Evolutionary conservation across 495 filamentous ascomycete genomes (phyloP), one percentile per base, ranked within the genome.

Genomic region (Penicillium desertorum): DNA sequence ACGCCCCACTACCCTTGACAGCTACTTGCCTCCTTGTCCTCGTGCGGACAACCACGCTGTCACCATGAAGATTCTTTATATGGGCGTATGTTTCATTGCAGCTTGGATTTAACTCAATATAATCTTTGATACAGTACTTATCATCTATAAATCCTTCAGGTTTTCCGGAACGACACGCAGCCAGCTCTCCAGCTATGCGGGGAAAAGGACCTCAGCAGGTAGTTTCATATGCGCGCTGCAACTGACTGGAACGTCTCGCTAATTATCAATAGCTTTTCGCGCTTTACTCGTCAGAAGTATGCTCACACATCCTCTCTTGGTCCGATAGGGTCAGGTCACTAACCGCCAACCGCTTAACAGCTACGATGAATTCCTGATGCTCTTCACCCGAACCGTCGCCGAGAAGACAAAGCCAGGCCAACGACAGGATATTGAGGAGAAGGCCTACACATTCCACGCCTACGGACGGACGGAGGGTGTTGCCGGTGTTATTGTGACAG

Each of bases 11-110:
- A 23, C 43, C 16, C 44, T 32, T 47, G 20, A 39, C 47, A 49
- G 34, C 36, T 51, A 50, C 46, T 51, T 51, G 55, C 37, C 47
- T 23, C 55, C 51, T 45, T 46, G 23, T 53, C 36, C 42, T 48
- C 30, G 46, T 60, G 50, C 37, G n/a, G 50, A 54, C 59, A 17
- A 54, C 51, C 44, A 37, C 62, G 48, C 64, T 60, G 73, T 70
- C 77, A 85, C 56, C 72, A 96, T 97, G 93, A 96, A 96, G 84
- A 78, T 98, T 65, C 83, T 88, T 76, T 96, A 96, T 76, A 90
- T 96, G 65, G 92, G 91, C 57, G 92, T 96, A 86, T 59, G 86
- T 72, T 20, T 36, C 30, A 36, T 30, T 11, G n/a, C 37, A 5
- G 3, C 5, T 5, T 20, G 4, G 8, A 19, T 16, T 39, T 17